Evolutionary conservation across 352 stramenopile genomes (phyloP).

Genomic region (Phytophthora sp.): DNA sequence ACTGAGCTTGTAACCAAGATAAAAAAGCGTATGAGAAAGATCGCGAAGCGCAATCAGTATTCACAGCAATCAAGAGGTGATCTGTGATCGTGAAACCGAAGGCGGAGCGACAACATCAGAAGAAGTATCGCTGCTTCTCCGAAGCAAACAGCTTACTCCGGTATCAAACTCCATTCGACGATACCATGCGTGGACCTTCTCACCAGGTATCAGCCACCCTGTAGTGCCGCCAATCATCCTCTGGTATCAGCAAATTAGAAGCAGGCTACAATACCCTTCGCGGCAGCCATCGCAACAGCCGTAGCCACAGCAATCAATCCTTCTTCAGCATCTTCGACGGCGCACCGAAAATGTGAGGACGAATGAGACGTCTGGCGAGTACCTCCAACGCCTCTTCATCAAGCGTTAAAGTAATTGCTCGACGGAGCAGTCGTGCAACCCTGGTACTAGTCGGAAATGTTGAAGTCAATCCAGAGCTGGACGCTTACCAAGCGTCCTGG

Average conservation of each 20-base stretch:
- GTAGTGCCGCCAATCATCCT: slow-evolving; percentile 56
- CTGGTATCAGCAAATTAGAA: slow-evolving; percentile 69
- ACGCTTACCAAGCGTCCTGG: neutral
- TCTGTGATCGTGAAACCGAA: neutral
- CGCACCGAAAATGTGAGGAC: slow-evolving; percentile 62
- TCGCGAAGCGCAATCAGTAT: neutral
- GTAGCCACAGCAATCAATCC: slow-evolving; percentile 50
- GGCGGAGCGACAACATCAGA: neutral
- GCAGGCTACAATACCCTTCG: slow-evolving; percentile 53
- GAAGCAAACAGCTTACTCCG: neutral
- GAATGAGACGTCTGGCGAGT: slow-evolving; percentile 40
- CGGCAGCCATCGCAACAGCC: slow-evolving; percentile 48
- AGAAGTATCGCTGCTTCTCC: neutral
- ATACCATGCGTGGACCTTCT: too few relatives aligned
- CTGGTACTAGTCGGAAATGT: neutral
- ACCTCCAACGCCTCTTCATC: slow-evolving; percentile 27
- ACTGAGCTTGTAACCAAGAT: too few relatives aligned
- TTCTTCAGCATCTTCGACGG: slow-evolving; percentile 55
- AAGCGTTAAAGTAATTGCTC: slow-evolving; percentile 49
- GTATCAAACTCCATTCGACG: neutral
- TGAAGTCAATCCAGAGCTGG: neutral
- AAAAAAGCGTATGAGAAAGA: too few relatives aligned
- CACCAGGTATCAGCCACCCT: slow-evolving; percentile 66
- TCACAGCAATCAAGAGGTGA: neutral
- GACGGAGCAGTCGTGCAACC: too few relatives aligned